Evolutionary conservation across 148 eudicot genomes (phyloP), one percentile per base, ranked within the genome.

Genomic region (Cornus kousa): DNA sequence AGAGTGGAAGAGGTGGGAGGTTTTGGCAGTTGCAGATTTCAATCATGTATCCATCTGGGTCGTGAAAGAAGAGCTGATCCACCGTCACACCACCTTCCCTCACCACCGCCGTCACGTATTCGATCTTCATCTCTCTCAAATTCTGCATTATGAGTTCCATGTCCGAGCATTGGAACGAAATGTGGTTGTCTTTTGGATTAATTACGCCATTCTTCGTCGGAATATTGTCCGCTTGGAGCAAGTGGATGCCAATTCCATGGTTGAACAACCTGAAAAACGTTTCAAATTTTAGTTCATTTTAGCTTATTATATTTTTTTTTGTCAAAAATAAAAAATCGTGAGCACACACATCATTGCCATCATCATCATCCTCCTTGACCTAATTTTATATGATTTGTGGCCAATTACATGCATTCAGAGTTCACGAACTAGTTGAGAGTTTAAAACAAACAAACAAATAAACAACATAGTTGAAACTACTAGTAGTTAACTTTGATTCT

Each of bases 21-120:
- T 88, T 86, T 19, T 90, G 89, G 81, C 93, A 92, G 50, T 90
- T 92, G 81, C 91, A 92, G 9, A 92, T 92, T 60, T 92, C 97
- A 67, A 92, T 87, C 93, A 92, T 88, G 83, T 57, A 57, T 4
- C 62, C 62, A 57, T 57, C 62, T 13, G 62, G 62, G 62, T 57
- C 62, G 20, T 57, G 62, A n/a, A 57, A 57, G 62, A 57, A 57
- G 19, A 57, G 62, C 57, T 85, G 87, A 35, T 82, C 82, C 23
- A 85, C 80, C 22, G 31, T 75, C 9, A 72, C 70, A 5, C 87
- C 85, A 6, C 77, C 84, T 75, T 85, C 87, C 28, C 76, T 73
- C 3, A 84, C 83, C 23, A n/a, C 39, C 0, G 78, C 81, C 0
- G 79, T 74, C 75, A 68, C 79, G 9, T 82, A 79, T 24, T 82